Conservation (phyloP, 306 rosid species). For the Glycine tomentella region DNA sequence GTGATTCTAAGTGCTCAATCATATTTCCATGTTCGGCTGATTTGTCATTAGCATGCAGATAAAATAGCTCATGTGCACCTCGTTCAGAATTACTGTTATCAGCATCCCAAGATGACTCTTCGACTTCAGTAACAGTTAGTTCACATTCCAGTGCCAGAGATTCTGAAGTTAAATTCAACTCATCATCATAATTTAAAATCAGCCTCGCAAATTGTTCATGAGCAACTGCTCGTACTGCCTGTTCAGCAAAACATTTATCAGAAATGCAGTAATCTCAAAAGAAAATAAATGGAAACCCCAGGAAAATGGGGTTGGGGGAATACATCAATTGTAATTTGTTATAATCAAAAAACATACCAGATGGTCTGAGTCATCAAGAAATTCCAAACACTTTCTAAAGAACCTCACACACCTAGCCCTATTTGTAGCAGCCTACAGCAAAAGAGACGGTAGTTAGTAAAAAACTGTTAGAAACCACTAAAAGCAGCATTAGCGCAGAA, state of each 20-base stretch:
- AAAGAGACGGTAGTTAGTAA: constrained; percentile 50
- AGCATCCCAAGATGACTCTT: constrained; percentile 70
- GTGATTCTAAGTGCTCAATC: constrained; percentile 54
- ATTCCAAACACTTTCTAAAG: constrained; percentile 85
- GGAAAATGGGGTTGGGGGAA: neutral
- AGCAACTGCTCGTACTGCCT: constrained; percentile 95
- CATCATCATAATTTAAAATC: constrained; percentile 79
- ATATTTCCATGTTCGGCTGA: constrained; percentile 55
- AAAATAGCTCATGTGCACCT: constrained; percentile 50
- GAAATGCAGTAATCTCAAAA: constrained; percentile 41
- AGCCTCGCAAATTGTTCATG: constrained; percentile 98
- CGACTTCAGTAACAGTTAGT: constrained; percentile 68
- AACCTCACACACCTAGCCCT: constrained; percentile 87
- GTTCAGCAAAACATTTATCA: constrained; percentile 50
- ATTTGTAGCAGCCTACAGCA: constrained; percentile 79
- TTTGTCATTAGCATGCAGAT: constrained; percentile 52
- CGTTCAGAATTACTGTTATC: constrained; percentile 62
- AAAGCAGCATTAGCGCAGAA: constrained; percentile 32
- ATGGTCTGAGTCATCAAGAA: constrained; percentile 89
- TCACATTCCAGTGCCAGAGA: constrained; percentile 70
- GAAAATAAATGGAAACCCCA: constrained; percentile 18
- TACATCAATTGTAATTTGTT: constrained; percentile 15
- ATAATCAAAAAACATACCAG: constrained; percentile 64
- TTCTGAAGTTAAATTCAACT: constrained; percentile 75
- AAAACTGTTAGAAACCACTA: constrained; percentile 32